Evolutionary conservation across 2,329 filamentous ascomycete genomes (phyloP).

Genomic region (Orbilia oligospora): DNA sequence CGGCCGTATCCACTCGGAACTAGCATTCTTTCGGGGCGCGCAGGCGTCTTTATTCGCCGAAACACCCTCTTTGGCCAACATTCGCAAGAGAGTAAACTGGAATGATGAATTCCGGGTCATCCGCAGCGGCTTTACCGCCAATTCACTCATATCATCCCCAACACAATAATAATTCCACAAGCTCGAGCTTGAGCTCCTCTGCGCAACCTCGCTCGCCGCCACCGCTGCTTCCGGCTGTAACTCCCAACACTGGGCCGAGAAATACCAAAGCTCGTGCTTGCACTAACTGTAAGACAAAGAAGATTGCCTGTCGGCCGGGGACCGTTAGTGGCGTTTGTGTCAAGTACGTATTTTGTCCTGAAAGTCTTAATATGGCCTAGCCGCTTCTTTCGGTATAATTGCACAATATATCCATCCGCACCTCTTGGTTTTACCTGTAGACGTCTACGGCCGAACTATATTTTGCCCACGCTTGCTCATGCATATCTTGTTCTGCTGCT

Average conservation of each 20-base stretch:
- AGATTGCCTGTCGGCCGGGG: constrained; percentile 58
- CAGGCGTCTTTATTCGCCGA: constrained; percentile 39
- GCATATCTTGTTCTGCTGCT: constrained; percentile 18
- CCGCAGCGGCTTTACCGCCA: constrained; percentile 55
- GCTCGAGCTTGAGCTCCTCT: constrained; percentile 39
- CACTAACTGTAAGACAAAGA: constrained; percentile 60
- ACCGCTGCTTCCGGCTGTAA: constrained; percentile 42
- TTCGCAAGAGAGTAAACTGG: constrained; percentile 7
- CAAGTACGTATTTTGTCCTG: constrained; percentile 36
- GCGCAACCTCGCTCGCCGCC: constrained; percentile 56
- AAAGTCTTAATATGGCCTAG: constrained; percentile 5
- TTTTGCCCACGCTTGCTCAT: neutral
- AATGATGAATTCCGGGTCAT: constrained; percentile 54
- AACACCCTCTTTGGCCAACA: neutral
- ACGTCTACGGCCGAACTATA: constrained; percentile 32
- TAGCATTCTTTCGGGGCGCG: constrained; percentile 37
- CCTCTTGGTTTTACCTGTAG: neutral
- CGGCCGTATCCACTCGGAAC: constrained; percentile 24
- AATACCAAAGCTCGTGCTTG: constrained; percentile 59
- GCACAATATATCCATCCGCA: constrained; percentile 8
- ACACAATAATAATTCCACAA: constrained; percentile 17
- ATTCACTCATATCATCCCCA: constrained; percentile 56
- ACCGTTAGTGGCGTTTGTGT: constrained; percentile 47
- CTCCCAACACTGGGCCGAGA: constrained; percentile 33
- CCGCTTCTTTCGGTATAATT: constrained; percentile 8